Conservation (phyloP, 2,329 filamentous ascomycete species). For the Neurospora crassa region DNA sequence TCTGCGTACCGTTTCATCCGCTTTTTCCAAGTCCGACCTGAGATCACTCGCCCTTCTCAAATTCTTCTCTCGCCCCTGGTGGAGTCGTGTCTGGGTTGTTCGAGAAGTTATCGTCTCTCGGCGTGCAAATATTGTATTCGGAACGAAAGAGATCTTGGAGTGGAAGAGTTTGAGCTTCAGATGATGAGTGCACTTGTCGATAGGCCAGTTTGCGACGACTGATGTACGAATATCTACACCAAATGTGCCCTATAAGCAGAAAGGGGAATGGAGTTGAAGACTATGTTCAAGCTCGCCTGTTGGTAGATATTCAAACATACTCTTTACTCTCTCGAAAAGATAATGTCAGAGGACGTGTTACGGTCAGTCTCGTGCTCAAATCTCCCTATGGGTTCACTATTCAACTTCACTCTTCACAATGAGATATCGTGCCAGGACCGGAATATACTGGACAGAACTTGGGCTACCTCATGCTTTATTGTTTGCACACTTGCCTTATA, state of each 20-base stretch:
- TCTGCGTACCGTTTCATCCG: neutral
- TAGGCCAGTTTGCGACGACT: neutral
- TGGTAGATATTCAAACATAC: neutral
- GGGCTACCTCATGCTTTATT: no score
- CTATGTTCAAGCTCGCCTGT: neutral
- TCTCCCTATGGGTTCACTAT: neutral
- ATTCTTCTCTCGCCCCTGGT: neutral
- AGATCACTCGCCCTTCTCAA: neutral
- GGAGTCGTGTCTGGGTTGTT: conserved; percentile 2
- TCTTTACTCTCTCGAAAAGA: no score
- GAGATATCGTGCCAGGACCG: neutral
- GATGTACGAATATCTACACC: neutral
- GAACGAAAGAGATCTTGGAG: neutral
- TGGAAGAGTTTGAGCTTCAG: neutral
- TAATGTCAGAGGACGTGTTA: neutral
- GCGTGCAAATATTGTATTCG: neutral
- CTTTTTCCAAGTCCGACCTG: neutral
- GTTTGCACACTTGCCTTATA: no score
- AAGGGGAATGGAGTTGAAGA: neutral
- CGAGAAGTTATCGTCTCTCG: conserved; percentile 1
- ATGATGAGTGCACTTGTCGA: neutral
- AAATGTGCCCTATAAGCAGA: neutral
- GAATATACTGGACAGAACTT: neutral
- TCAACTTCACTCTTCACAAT: neutral
- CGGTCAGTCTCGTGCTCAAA: neutral